phyloP scores from a whole-genome alignment of 208 protist genomes.

The Strigomonas culicis region DNA sequence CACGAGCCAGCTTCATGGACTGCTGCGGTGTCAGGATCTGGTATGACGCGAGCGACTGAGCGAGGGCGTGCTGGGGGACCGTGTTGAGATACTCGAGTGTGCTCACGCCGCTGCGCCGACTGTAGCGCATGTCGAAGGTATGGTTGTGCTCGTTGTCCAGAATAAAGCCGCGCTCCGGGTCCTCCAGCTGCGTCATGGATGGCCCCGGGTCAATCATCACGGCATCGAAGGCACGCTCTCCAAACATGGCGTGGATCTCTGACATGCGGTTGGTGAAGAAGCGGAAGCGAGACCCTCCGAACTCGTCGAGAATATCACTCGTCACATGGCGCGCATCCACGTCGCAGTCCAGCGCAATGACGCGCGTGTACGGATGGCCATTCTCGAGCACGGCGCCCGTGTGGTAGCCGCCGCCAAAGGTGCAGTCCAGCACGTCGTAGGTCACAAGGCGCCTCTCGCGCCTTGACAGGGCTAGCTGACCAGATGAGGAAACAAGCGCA shows the following conservation, averaged over 20 bases:
- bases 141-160: slow-evolving; percentile 67
- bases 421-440: slow-evolving; percentile 89
- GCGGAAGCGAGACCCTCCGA: slow-evolving; percentile 64
- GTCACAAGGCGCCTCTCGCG: slow-evolving; percentile 38
- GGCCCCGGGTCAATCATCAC: slow-evolving; percentile 86
- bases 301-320: slow-evolving; percentile 52
- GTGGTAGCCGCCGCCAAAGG: slow-evolving; percentile 79
- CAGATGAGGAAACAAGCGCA: not conserved
- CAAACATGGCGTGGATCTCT: slow-evolving; percentile 77
- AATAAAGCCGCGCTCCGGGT: slow-evolving; percentile 74
- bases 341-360: slow-evolving; percentile 85
- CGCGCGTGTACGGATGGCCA: slow-evolving; percentile 77
- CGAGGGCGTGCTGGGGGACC: slow-evolving; percentile 61
- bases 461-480: slow-evolving; percentile 2
- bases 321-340: slow-evolving; percentile 30
- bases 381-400: slow-evolving; percentile 78
- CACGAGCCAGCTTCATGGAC: slow-evolving; percentile 79
- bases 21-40: slow-evolving; percentile 63
- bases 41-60: slow-evolving; percentile 46
- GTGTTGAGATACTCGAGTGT: slow-evolving; percentile 83
- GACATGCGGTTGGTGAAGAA: slow-evolving; percentile 78
- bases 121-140: slow-evolving; percentile 82
- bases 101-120: slow-evolving; percentile 28
- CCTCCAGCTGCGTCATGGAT: slow-evolving; percentile 70
- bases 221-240: slow-evolving; percentile 77